phyloP scores from a whole-genome alignment of 1,139 yeast species.

The Suhomyces terraborum region DNA sequence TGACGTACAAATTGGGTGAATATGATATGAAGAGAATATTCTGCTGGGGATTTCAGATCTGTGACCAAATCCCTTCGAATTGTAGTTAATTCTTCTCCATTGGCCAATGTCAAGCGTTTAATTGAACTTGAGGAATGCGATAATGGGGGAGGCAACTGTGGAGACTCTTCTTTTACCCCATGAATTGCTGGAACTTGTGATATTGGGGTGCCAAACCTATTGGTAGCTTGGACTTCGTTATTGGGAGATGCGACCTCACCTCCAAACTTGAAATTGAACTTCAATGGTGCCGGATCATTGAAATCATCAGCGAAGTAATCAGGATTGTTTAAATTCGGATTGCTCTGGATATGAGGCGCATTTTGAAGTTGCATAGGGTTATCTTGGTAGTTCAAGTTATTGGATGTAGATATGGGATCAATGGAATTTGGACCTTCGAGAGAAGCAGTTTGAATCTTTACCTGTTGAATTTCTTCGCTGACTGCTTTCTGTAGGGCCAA shows the following conservation, averaged over 20 bases:
- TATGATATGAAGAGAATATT: constrained; percentile 88
- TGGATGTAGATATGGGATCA: neutral
- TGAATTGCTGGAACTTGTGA: constrained; percentile 17
- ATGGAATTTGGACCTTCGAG: neutral
- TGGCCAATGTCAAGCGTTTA: constrained; percentile 27
- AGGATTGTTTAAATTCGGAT: neutral
- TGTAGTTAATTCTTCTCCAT: constrained; percentile 38
- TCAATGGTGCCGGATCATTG: constrained; percentile 1
- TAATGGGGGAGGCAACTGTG: constrained; percentile 35
- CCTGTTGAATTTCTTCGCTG: constrained; percentile 5
- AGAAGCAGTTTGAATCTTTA: neutral
- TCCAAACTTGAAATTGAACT: constrained; percentile 14
- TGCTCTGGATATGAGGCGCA: constrained; percentile 5
- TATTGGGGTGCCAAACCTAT: constrained; percentile 25
- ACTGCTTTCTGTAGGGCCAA: constrained; percentile 4
- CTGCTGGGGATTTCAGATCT: constrained; percentile 80
- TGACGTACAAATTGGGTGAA: constrained; percentile 94
- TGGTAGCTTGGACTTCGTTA: neutral
- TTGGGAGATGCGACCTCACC: constrained; percentile 1
- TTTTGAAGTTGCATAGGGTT: neutral
- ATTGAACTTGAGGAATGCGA: constrained; percentile 24
- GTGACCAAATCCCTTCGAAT: constrained; percentile 55
- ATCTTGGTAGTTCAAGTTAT: neutral
- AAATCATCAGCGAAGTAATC: constrained; percentile 5
- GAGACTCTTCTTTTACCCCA: constrained; percentile 31